A percentile compares a stretch with the other conserved stretches of the same genome.
These are phyloP conservation scores for Coemansia sp. DNA, from an alignment of 192 early-diverging fungal genomes.

Conservation along the genomic window DNA sequence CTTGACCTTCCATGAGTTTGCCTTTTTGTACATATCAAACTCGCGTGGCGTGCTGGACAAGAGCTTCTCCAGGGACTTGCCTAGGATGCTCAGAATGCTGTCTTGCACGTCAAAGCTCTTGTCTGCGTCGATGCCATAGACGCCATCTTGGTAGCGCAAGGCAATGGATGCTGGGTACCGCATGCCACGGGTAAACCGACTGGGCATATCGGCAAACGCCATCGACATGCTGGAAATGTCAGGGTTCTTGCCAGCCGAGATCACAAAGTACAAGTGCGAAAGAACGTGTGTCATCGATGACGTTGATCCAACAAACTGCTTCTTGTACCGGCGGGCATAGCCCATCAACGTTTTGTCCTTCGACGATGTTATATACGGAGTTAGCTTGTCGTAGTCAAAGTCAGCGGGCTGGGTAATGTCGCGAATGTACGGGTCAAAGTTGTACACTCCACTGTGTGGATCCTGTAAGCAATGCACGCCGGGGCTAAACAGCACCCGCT, in stretches of 20 bases:
- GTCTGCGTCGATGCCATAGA: constrained; percentile 83
- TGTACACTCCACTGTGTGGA: constrained; percentile 68
- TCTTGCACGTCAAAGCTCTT: constrained; percentile 69
- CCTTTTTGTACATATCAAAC: constrained; percentile 67
- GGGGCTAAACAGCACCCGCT: constrained; percentile 60
- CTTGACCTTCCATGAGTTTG: constrained; percentile 54
- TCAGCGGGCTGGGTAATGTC: constrained; percentile 74
- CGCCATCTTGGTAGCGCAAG: constrained; percentile 65
- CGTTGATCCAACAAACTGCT: constrained; percentile 80
- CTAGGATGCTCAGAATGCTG: constrained; percentile 73
- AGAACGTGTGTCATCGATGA: constrained; percentile 79
- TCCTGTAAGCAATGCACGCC: constrained; percentile 82
- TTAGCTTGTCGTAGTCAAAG: constrained; percentile 77
- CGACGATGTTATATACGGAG: constrained; percentile 80
- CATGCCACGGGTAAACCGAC: constrained; percentile 61
- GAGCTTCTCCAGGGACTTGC: constrained; percentile 86
- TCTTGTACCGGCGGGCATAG: constrained; percentile 52
- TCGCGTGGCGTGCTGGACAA: constrained; percentile 66
- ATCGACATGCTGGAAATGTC: constrained; percentile 62
- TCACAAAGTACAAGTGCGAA: constrained; percentile 71
- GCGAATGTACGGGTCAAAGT: constrained; percentile 79
- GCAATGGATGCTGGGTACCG: constrained; percentile 69
- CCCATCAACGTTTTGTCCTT: constrained; percentile 59
- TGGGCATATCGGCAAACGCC: constrained; percentile 62
- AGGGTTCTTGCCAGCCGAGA: constrained; percentile 64